Evolutionary conservation across 2,329 filamentous ascomycete species (phyloP).

Genomic region (Ciborinia camelliae): DNA sequence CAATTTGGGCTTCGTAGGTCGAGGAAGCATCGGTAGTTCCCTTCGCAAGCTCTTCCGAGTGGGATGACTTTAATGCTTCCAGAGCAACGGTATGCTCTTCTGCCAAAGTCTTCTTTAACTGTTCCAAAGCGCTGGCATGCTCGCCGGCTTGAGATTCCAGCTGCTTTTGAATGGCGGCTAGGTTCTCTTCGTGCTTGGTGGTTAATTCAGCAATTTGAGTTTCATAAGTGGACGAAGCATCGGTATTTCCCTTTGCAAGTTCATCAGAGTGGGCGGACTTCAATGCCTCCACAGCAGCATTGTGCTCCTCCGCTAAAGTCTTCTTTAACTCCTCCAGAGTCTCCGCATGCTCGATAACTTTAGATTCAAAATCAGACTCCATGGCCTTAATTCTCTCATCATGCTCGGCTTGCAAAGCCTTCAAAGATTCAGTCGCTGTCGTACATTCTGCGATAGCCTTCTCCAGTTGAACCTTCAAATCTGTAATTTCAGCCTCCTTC

Average conservation of each 20-base stretch:
- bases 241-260: conserved; percentile 46
- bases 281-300: conserved; percentile 47
- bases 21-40: conserved; percentile 44
- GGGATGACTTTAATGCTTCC: conserved; percentile 51
- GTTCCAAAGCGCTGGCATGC: conserved; percentile 41
- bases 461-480: conserved; percentile 43
- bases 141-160: conserved; percentile 40
- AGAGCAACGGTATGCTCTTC: conserved; percentile 51
- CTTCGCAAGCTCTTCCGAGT: conserved; percentile 49
- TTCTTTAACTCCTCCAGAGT: conserved; percentile 48
- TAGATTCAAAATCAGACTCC: conserved; percentile 4
- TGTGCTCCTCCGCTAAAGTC: conserved; percentile 50
- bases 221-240: conserved; percentile 46
- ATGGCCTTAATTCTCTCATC: conserved; percentile 10
- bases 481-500: conserved; percentile 37
- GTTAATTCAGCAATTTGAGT: conserved; percentile 51
- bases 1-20: conserved; percentile 48
- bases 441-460: conserved; percentile 35
- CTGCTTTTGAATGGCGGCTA: conserved; percentile 53
- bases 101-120: conserved; percentile 48
- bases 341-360: conserved; percentile 22
- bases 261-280: conserved; percentile 51
- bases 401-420: conserved; percentile 38
- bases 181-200: conserved; percentile 46
- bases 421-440: conserved; percentile 32